Base-by-base conservation (phyloP, 139 green algal species). In the Tetradesmus obliquus region DNA sequence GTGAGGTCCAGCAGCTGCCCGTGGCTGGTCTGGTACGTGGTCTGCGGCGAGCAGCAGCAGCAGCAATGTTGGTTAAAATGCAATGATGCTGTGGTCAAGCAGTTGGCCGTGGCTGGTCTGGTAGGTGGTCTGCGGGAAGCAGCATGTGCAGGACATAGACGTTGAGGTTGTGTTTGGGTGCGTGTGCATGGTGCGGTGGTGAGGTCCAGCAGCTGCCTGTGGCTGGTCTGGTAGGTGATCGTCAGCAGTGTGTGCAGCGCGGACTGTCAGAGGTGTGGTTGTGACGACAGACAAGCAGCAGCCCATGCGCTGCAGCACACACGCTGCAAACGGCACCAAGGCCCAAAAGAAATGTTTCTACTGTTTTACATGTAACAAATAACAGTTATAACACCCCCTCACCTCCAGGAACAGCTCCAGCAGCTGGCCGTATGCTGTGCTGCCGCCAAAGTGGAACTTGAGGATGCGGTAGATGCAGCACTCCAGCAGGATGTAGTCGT, bases 401-500 rank as follows among this genome's bases (percentile, higher is more conserved):
- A 98, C 96, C 91, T 99, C 98, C 87, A 99, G 98, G 95, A 99
- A 99, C 2, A 99, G 94, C 13, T 99, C 98, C 88, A 99, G 83
- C 22, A 99, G 93, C 76, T 96, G 57, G 1, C 91, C 88, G 91
- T 99, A 99, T 81, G 79, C 80, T 45, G 91, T 5, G 86, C 94
- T 93, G 57, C 76, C 74, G 0, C 57, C 55, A 86, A 99, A 98
- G 94, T 98, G 95, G 71, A 95, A 95, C 86, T 97, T 95, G 57
- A 99, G 96, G 57, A 99, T 96, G 88, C 94, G 93, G 95, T 98
- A 99, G 94, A 99, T 99, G 93, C 95, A 96, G 72, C 94, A 96
- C 91, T 99, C 99, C 54, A 99, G 94, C 60, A 99, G 93, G 89
- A 99, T 99, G 94, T 96, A 97, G 93, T 99, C 98, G 91, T 99